phyloP scores from a whole-genome alignment of 2,329 filamentous ascomycete species.

The Periconia digitata region DNA sequence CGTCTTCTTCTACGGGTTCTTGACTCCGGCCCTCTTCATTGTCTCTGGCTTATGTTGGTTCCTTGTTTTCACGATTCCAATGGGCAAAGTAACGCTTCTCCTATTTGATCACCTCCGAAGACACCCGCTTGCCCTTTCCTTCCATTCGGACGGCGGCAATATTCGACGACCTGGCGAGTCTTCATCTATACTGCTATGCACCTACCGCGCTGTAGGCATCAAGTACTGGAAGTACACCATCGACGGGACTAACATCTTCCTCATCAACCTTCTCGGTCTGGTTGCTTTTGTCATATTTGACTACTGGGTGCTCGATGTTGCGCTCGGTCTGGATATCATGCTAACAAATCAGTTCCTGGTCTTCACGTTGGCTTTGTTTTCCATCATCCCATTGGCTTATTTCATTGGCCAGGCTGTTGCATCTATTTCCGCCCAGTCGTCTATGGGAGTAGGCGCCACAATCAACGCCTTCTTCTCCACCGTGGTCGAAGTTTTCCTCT shows the following conservation, averaged over 20 bases:
- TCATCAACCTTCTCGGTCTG: conserved; percentile 93
- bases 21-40: conserved; percentile 81
- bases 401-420: conserved; percentile 98
- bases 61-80: conserved; percentile 95
- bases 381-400: conserved; percentile 94
- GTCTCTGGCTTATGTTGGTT: conserved; percentile 93
- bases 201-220: conserved; percentile 88
- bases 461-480: conserved; percentile 99
- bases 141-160: conserved; percentile 81
- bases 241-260: conserved; percentile 97
- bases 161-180: conserved; percentile 70
- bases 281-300: conserved; percentile 96
- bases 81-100: conserved; percentile 92
- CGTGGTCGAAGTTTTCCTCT: conserved; percentile 94
- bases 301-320: conserved; percentile 74
- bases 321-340: conserved; percentile 69
- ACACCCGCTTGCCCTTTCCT: conserved; percentile 88
- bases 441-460: conserved; percentile 95
- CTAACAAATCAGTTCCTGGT: conserved; percentile 83
- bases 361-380: conserved; percentile 80
- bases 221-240: conserved; percentile 99
- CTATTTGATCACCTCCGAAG: conserved; percentile 89
- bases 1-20: conserved; percentile 89
- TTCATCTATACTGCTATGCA: conserved; percentile 89
- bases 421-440: conserved; percentile 97